Evolutionary conservation across 1,139 yeast genomes (phyloP).

Genomic region (Saccharomyces hybrid): DNA sequence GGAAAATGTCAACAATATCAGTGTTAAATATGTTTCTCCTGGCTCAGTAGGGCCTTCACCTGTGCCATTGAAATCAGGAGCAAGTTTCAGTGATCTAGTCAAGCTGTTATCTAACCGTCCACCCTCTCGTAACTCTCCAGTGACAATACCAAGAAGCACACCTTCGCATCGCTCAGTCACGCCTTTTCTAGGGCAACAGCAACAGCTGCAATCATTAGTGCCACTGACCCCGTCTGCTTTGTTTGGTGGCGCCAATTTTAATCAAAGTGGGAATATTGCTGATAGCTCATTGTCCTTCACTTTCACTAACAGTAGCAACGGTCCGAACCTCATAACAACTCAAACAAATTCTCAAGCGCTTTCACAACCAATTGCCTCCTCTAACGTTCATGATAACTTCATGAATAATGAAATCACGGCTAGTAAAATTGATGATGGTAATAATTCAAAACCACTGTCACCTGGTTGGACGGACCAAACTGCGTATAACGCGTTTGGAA

Average conservation of each 20-base stretch:
- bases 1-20: background rate
- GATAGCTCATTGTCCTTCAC: background rate
- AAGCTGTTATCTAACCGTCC: slow-evolving; percentile 11
- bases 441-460: background rate
- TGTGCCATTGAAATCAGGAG: slow-evolving; percentile 6
- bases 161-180: background rate
- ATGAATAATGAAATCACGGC: background rate
- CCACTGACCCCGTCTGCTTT: background rate
- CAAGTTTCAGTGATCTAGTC: slow-evolving; percentile 16
- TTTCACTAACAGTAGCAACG: background rate
- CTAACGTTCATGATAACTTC: background rate
- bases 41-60: slow-evolving; percentile 4
- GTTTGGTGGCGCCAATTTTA: background rate
- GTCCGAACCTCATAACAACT: background rate
- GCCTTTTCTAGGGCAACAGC: background rate
- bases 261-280: background rate
- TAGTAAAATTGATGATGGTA: background rate
- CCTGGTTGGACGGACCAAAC: slow-evolving; percentile 19
- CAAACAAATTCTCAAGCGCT: background rate
- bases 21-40: background rate
- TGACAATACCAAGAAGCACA: background rate
- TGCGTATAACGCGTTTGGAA: slow-evolving; percentile 12
- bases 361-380: background rate
- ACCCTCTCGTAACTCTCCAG: background rate
- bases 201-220: background rate